Evolutionary conservation across 1,284 basidiomycete species (phyloP), one percentile per base, ranked within the genome.

Genomic region (Phylloporus gajari): DNA sequence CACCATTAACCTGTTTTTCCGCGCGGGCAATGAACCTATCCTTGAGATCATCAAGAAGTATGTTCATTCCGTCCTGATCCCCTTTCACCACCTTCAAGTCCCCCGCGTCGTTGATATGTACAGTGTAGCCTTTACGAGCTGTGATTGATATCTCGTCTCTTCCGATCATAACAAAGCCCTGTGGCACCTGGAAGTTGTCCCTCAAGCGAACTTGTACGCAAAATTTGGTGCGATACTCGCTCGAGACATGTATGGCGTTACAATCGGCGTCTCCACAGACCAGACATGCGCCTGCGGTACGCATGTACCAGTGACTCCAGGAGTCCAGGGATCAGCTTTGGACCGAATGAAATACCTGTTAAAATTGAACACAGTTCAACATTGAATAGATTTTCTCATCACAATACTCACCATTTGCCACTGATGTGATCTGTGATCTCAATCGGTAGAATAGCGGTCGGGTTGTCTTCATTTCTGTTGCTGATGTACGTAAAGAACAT

Each of bases 391-490:
- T 59, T 4, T 30, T 32, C 23, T 15, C 35, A 27, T 23, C 19
- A 21, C 30, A 27, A 35, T 13, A 63, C 69, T 48, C 42, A 70
- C 69, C 69, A 70, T 27, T 27, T 46, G 9, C 69, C 69, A 59
- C 69, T 70, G 27, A 70, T 58, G n/a, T 70, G 65, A 13, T 70
- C 69, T 23, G 69, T 58, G 40, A 63, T 25, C 25, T 44, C 35
- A 58, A 59, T 60, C 9, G n/a, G 17, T n/a, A 60, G 65, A n/a
- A 66, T 61, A 30, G n/a, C 46, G 60, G 42, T 15, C 21, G 38
- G n/a, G 27, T 63, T 23, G 51, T 56, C n/a, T n/a, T n/a, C n/a
- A n/a, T n/a, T n/a, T n/a, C n/a, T n/a, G n/a, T n/a, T n/a, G n/a
- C n/a, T n/a, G n/a, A n/a, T n/a, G n/a, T n/a, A n/a, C n/a, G n/a